Base-by-base conservation (phyloP, 2,329 filamentous ascomycete genomes). In the Verruconis gallopava region DNA sequence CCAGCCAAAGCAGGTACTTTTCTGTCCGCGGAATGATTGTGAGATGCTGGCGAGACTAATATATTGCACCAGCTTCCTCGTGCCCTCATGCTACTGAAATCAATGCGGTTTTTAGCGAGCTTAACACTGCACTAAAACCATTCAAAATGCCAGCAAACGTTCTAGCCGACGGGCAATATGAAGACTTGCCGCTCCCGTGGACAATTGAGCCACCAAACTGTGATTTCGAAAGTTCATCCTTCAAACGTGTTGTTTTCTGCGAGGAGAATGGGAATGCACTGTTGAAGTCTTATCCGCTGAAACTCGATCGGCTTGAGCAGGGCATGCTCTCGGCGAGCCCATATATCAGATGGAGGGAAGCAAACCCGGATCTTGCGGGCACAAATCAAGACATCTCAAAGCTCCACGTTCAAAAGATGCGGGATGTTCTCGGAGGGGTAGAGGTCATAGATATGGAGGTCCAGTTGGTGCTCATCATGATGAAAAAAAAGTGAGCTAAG, bases 131-230 rank as follows among this genome's bases (percentile, higher is more conserved):
- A n/a, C 25, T 30, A 9, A n/a, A 30, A 9, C 61, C 61, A 0
- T 69, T 64, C 49, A 51, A 59, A 20, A 50, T 52, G n/a, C 53
- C 54, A 0, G 67, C 69, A 0, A 75, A 71, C 47, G 35, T 48
- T 4, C 40, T 72, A 2, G 55, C 55, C 0, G 56, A 58, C 1
- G 50, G 57, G 6, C 47, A 61, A 12, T 76, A 74, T 49, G 42
- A 47, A 1, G 51, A 59, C 11, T 55, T 75, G 2, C 45, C 48
- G 3, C 53, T 76, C 13, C 73, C 73, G 0, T 78, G 72, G 73
- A 61, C 57, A 1, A 15, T 64, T 4, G 48, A 51, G 3, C 37
- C 47, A 2, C 49, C 57, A 0, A 54, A 61, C 0, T 9, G 43
- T 0, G 61, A 49, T 1, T 69, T 76, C 46, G 59, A 66, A 3